A percentile compares a stretch with the other conserved stretches of the same genome.
These are phyloP conservation scores for Anastatica hierochuntica DNA, from an alignment of 345 rosid genomes.

Conservation along the genomic window DNA sequence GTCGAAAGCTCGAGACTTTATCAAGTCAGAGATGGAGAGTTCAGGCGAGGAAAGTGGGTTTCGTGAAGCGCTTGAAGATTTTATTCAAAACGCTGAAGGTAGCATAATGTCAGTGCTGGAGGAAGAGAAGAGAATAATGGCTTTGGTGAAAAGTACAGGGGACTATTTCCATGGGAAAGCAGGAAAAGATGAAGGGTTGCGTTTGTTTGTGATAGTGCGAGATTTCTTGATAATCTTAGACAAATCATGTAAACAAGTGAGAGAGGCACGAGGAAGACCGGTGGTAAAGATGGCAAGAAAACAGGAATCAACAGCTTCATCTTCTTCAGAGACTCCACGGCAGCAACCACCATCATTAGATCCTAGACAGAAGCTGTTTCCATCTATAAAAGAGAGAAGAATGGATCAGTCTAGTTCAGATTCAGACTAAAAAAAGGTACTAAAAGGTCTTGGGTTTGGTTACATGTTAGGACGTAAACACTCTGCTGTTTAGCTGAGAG, in stretches of 20 bases:
- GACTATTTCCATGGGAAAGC: constrained; percentile 79
- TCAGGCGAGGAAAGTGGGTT: constrained; percentile 52
- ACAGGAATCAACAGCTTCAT: constrained; percentile 30
- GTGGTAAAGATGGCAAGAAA: constrained; percentile 19
- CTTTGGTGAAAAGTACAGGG: constrained; percentile 54
- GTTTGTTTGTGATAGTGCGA: constrained; percentile 61
- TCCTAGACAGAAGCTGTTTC: constrained; percentile 56
- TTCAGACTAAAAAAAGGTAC: constrained; percentile 42
- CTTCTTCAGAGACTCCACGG: constrained; percentile 34
- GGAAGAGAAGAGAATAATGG: constrained; percentile 68
- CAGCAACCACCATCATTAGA: constrained; percentile 36
- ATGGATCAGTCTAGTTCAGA: constrained; percentile 43
- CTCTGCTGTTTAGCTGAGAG: no score
- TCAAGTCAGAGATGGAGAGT: constrained; percentile 35
- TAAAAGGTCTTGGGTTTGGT: neutral
- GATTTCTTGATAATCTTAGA: constrained; percentile 78
- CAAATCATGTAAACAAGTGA: constrained; percentile 56
- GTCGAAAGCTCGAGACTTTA: constrained; percentile 39
- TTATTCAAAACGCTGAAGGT: constrained; percentile 66
- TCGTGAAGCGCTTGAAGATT: constrained; percentile 55
- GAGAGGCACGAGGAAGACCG: constrained; percentile 35
- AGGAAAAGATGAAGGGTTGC: constrained; percentile 66
- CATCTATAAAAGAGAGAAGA: constrained; percentile 59
- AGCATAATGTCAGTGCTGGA: constrained; percentile 43
- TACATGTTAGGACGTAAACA: constrained; percentile 5